Evolutionary conservation across 2,329 filamentous ascomycete genomes (phyloP), one percentile per base, ranked within the genome.

Genomic region (Talaromyces sp.): DNA sequence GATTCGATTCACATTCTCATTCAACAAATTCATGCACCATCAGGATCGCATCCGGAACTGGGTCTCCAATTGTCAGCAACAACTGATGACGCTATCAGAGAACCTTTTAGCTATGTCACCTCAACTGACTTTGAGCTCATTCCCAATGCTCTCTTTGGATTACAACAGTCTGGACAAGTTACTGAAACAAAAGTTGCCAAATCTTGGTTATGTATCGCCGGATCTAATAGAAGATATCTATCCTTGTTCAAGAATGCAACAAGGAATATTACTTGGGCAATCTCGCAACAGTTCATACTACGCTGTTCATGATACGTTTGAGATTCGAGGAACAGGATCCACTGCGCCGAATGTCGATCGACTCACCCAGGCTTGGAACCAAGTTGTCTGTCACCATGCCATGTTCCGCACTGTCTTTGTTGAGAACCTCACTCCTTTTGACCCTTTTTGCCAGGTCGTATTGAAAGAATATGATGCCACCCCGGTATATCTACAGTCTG

Each of bases 1-100:
- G 13, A 68, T 82, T 20, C 74, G 77, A 8, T 77, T 82, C 47
- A 75, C 74, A 0, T 82, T 82, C 60, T 77, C 78, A 0, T 81
- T 78, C 65, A 82, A 81, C 57, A 69, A 71, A 13, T 65, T 71
- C 27, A 80, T 81, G 76, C 62, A 64, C 9, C 76, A 80, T 55
- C 77, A 80, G 51, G 60, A 70, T 2, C 61, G 63, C 0, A 77
- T 82, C 16, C 64, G 66, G 8, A 33, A 62, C 14, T 81, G 79
- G 79, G 69, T 81, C 3, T 62, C 65, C 0, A 59, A 64, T 30
- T 80, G 73, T 47, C 63, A 67, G 16, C 41, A 66, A 3, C 65
- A 69, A 0, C 65, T 80, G 3, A 57, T 57, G 7, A 57, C 57
- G 0, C 55, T 74, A 9, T 65, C 68, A 0, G 58, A 65, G 27